phyloP scores from a whole-genome alignment of 2,329 filamentous ascomycete genomes.

The Cyphellophora europaea region DNA sequence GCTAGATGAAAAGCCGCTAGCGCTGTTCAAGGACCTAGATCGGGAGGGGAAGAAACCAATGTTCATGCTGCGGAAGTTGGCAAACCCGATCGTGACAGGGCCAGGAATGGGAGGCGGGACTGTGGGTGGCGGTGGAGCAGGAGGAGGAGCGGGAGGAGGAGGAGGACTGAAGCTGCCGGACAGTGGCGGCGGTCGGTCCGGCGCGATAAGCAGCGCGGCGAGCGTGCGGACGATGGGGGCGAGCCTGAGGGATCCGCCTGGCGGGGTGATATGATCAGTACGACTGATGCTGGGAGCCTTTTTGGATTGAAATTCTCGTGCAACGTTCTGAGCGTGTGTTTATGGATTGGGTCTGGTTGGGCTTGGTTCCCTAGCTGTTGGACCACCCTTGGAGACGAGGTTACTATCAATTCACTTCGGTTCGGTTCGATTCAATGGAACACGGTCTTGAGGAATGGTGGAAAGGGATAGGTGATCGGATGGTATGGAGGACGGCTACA shows the following conservation, averaged over 20 bases:
- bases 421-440: too few relatives aligned
- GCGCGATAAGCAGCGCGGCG: conserved; percentile 5
- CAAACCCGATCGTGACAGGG: conserved; percentile 21
- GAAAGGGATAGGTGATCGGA: too few relatives aligned
- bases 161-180: neutral
- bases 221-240: conserved; percentile 8
- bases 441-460: too few relatives aligned
- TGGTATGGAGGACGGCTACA: too few relatives aligned
- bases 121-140: conserved; percentile 6
- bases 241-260: conserved; percentile 9
- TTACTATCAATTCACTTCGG: too few relatives aligned
- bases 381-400: too few relatives aligned
- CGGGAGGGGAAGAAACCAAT: conserved; percentile 97
- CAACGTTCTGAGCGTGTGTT: too few relatives aligned
- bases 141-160: conserved; percentile 4
- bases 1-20: conserved; percentile 85
- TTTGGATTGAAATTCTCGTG: too few relatives aligned
- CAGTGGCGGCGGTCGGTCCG: conserved; percentile 2
- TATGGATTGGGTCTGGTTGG: too few relatives aligned
- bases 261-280: conserved; percentile 14
- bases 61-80: conserved; percentile 83
- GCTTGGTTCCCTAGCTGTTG: too few relatives aligned
- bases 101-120: conserved; percentile 4
- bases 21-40: conserved; percentile 93
- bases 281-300: too few relatives aligned